phyloP scores from a whole-genome alignment of 163 green algal genomes.

The Scenedesmus sp. region DNA sequence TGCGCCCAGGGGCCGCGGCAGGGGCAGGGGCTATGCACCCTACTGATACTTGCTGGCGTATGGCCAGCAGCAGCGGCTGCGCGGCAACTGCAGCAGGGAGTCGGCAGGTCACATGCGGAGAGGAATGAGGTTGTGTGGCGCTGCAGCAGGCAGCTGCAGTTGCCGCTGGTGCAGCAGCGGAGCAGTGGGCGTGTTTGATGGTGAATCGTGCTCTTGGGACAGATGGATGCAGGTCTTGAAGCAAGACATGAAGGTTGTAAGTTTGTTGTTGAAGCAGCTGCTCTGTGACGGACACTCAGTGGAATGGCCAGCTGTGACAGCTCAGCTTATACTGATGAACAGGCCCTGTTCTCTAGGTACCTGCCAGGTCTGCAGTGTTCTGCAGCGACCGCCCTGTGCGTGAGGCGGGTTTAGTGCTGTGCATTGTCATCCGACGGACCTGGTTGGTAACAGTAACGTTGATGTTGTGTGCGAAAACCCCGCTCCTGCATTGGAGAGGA shows the following conservation, averaged over 20 bases:
- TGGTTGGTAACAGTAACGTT: no score
- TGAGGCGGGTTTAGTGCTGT: no score
- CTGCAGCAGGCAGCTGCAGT: background rate
- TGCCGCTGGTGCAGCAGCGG: background rate
- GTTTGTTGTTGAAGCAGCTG: background rate
- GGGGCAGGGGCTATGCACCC: conserved; percentile 59
- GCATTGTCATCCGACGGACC: no score
- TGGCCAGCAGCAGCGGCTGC: background rate
- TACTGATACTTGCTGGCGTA: conserved; percentile 49
- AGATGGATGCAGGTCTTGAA: no score
- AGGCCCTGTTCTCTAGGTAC: no score
- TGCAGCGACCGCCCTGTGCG: no score
- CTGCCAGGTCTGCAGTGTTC: no score
- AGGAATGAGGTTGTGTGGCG: background rate
- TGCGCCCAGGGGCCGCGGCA: conserved; percentile 57
- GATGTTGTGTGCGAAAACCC: no score
- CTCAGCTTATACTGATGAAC: no score
- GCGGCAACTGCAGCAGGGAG: background rate
- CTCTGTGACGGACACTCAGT: background rate
- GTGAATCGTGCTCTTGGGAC: no score
- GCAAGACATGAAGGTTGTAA: background rate
- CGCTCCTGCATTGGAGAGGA: no score
- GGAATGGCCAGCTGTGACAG: background rate
- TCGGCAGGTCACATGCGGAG: background rate
- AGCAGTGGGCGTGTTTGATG: background rate